phyloP scores from a whole-genome alignment of 192 early-diverging fungal species.

The Linnemannia exigua region DNA sequence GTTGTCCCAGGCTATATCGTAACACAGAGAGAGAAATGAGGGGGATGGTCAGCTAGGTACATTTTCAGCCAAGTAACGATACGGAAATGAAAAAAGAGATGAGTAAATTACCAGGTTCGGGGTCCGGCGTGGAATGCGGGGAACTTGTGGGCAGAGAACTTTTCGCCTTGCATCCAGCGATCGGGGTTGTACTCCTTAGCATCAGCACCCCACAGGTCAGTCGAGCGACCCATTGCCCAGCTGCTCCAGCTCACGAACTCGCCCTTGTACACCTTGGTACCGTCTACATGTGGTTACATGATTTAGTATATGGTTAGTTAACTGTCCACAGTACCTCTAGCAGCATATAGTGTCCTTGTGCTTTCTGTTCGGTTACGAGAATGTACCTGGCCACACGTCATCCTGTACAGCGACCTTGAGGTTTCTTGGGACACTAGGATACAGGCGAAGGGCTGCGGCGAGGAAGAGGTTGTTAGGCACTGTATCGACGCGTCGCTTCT shows the following conservation, averaged over 20 bases:
- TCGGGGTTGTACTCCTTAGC: constrained; percentile 59
- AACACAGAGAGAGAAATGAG: neutral
- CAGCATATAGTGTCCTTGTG: no score
- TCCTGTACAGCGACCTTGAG: constrained; percentile 63
- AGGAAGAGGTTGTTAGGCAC: neutral
- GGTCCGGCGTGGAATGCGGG: constrained; percentile 72
- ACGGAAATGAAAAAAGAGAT: neutral
- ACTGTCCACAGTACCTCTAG: no score
- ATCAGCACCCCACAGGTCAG: constrained; percentile 60
- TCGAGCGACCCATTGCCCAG: constrained; percentile 60
- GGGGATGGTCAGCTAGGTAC: neutral
- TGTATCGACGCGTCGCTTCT: no score
- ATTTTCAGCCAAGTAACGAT: neutral
- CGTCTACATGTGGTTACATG: constrained; percentile 33
- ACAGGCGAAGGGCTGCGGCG: constrained; percentile 51
- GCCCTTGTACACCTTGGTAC: constrained; percentile 60
- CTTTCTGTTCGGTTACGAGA: neutral
- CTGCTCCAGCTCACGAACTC: constrained; percentile 61
- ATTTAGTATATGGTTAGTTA: neutral
- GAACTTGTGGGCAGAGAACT: constrained; percentile 59
- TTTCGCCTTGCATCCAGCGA: constrained; percentile 58
- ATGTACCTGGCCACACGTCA: constrained; percentile 62
- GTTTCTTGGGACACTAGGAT: constrained; percentile 63
- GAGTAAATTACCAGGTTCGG: constrained; percentile 41
- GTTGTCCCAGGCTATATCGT: constrained; percentile 48